phyloP scores from a whole-genome alignment of 345 rosid genomes.

The Populus ilicifolia region DNA sequence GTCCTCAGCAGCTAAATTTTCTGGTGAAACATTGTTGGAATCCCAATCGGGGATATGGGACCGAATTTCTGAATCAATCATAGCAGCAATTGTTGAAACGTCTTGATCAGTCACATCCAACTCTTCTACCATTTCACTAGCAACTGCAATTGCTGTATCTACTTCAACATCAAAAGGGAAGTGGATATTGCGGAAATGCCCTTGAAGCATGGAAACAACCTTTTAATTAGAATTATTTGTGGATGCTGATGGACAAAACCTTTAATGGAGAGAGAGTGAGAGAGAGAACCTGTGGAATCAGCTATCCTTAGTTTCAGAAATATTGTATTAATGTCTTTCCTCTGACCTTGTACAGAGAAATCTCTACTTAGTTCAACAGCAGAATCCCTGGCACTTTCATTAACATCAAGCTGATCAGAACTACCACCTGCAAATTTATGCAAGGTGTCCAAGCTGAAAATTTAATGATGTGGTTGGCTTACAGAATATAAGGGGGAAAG shows the following conservation, averaged over 20 bases:
- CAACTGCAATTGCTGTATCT: slow-evolving; percentile 83
- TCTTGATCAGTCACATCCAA: slow-evolving; percentile 88
- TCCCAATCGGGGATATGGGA: slow-evolving; percentile 73
- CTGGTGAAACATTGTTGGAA: slow-evolving; percentile 29
- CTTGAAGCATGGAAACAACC: slow-evolving; percentile 32
- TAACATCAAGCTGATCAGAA: slow-evolving; percentile 20
- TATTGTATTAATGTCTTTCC: slow-evolving; percentile 68
- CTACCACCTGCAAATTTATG: slow-evolving; percentile 37
- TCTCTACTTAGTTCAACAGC: slow-evolving; percentile 43
- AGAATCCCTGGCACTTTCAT: slow-evolving; percentile 23
- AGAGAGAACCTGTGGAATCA: slow-evolving; percentile 70
- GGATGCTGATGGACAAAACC: slow-evolving; percentile 4
- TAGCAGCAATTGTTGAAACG: slow-evolving; percentile 61
- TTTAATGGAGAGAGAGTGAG: slow-evolving; percentile 10
- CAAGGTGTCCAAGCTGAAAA: slow-evolving; percentile 8
- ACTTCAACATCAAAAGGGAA: slow-evolving; percentile 87
- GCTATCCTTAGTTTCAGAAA: slow-evolving; percentile 80
- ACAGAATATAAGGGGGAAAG: background rate
- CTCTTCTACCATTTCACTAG: slow-evolving; percentile 95
- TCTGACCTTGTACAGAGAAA: slow-evolving; percentile 76
- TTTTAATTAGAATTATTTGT: background rate
- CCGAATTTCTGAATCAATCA: slow-evolving; percentile 73
- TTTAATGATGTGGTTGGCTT: background rate
- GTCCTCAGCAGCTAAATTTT: slow-evolving; percentile 15
- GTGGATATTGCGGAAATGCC: slow-evolving; percentile 81